These are phyloP conservation scores for Pyricularia grisea DNA, from an alignment of 2,329 filamentous ascomycete species.

Conservation along the genomic window DNA sequence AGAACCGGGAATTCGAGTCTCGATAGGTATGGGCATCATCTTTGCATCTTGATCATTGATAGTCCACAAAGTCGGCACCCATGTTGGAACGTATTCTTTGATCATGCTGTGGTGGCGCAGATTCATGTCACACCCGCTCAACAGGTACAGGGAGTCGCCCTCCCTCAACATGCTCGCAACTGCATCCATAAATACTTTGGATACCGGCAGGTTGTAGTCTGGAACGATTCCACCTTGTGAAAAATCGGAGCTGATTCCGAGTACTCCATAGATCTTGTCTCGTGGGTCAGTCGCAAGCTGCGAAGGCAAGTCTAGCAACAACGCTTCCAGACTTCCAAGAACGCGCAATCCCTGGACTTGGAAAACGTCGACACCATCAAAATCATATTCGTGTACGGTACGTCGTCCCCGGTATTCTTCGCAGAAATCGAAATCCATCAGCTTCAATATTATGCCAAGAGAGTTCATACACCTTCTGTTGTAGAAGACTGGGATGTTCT, in stretches of 20 bases:
- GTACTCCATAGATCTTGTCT: background rate
- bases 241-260: background rate
- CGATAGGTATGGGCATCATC: background rate
- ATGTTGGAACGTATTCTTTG: too few relatives aligned
- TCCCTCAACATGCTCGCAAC: too few relatives aligned
- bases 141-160: too few relatives aligned
- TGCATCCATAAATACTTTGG: too few relatives aligned
- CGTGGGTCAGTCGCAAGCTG: background rate
- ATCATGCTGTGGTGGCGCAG: too few relatives aligned
- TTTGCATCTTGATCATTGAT: background rate
- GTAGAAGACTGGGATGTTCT: background rate
- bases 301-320: background rate
- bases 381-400: background rate
- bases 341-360: background rate
- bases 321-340: background rate
- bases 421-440: background rate
- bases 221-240: background rate
- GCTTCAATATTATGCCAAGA: background rate
- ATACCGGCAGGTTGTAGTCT: background rate
- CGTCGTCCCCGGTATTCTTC: background rate
- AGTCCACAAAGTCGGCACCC: too few relatives aligned
- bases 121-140: too few relatives aligned
- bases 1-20: too few relatives aligned
- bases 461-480: background rate
- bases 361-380: background rate